Evolutionary conservation across 2,329 filamentous ascomycete species (phyloP), one percentile per base, ranked within the genome.

Genomic region (Herpotrichia juniperi): DNA sequence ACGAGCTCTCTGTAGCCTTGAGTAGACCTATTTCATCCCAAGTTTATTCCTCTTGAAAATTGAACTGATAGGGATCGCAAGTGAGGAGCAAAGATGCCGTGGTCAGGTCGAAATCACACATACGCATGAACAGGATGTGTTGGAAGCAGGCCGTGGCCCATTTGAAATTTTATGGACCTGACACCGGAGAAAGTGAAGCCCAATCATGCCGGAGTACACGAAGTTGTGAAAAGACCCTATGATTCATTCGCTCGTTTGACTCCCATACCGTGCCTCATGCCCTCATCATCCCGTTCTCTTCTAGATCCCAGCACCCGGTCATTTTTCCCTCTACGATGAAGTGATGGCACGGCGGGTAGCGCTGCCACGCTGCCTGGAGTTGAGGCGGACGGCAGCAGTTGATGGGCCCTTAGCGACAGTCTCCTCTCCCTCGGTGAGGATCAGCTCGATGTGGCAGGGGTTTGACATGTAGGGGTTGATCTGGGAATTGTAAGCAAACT

Each of bases 381-480:
- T 90, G 76, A 99, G 85, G 79, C 88, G 90, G 64, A 78, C 73
- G 58, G 80, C 76, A 69, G 81, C 83, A 70, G 87, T 83, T 60
- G 85, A 78, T 69, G 87, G 84, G 59, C 87, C 87, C 89, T 99
- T 99, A 83, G 93, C 86, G 72, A 99, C 91, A 71, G 89, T 87
- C 87, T 99, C 96, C 76, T 96, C 90, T 74, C 85, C 92, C 87
- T 99, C 96, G 76, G 93, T 96, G 72, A 99, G 87, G 87, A 99
- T 99, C 74, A 99, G 85, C 86, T 99, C 96, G 81, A 99, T 96
- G 89, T 99, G 94, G 90, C 93, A 99, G 71, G 94, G 94, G 88
- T 96, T 96, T 71, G 93, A 97, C 96, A 99, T 97, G 88, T 97
- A 99, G 63, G 94, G 94, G 89, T 99, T 99, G 85, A 99, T 99